phyloP scores from a whole-genome alignment of 345 rosid genomes.

The Camelina hispida region DNA sequence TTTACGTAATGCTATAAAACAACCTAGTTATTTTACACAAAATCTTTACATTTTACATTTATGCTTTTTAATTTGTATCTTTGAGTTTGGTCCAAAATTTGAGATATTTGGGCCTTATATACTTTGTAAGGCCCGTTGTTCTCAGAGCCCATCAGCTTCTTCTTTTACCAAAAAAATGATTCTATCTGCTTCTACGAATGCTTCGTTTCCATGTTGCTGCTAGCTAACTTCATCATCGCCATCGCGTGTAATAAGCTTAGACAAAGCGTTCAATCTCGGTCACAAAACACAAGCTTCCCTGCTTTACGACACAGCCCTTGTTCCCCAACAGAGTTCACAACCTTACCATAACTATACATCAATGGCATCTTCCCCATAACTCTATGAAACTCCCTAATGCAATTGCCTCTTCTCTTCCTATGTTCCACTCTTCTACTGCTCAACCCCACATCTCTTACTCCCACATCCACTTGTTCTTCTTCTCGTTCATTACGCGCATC shows the following conservation, averaged over 20 bases:
- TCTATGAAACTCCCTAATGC: constrained; percentile 64
- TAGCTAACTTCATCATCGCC: too few relatives aligned
- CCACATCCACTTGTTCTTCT: constrained; percentile 9
- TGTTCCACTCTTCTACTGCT: constrained; percentile 69
- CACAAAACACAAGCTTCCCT: constrained; percentile 63
- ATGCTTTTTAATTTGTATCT: background rate
- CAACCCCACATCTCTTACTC: constrained; percentile 59
- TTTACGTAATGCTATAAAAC: background rate
- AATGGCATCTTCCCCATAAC: constrained; percentile 70
- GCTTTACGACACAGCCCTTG: constrained; percentile 71
- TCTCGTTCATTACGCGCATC: constrained; percentile 58
- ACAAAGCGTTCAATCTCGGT: constrained; percentile 37
- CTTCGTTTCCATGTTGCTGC: constrained; percentile 8
- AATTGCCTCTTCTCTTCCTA: constrained; percentile 73
- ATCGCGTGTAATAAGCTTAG: too few relatives aligned
- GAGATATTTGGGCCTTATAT: background rate
- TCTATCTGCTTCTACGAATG: background rate
- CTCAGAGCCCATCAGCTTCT: background rate
- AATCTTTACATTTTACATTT: too few relatives aligned
- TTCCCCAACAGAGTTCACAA: constrained; percentile 67
- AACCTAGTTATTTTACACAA: background rate
- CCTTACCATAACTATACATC: constrained; percentile 64
- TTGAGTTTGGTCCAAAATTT: background rate
- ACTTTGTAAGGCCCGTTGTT: constrained; percentile 7
- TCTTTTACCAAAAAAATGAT: background rate